Conservation (phyloP, 192 early-diverging fungal genomes). For the Coemansia sp. region DNA sequence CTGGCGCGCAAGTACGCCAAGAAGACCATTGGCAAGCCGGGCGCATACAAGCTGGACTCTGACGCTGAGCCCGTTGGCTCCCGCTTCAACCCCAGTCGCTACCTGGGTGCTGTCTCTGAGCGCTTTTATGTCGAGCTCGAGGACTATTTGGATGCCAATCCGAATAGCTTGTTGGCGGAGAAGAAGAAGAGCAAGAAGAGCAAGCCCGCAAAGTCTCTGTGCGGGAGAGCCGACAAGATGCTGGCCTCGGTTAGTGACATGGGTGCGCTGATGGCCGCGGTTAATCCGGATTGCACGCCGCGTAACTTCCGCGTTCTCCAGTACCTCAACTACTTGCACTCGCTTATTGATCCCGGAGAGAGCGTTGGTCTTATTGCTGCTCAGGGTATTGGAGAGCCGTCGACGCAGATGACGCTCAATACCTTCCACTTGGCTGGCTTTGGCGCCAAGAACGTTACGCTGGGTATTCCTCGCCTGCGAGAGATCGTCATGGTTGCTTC, state of each 20-base stretch:
- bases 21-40: constrained; percentile 70
- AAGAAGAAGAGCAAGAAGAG: constrained; percentile 4
- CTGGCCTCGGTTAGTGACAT: constrained; percentile 64
- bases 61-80: constrained; percentile 73
- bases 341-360: constrained; percentile 96
- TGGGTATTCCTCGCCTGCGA: constrained; percentile 98
- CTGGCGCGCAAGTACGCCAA: constrained; percentile 74
- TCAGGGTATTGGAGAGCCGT: constrained; percentile 97
- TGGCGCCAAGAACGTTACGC: constrained; percentile 98
- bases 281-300: constrained; percentile 60
- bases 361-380: constrained; percentile 96
- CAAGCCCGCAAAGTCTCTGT: constrained; percentile 50
- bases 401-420: constrained; percentile 99
- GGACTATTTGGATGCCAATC: constrained; percentile 47
- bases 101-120: constrained; percentile 90
- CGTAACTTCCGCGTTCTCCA: constrained; percentile 87
- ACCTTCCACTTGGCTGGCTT: constrained; percentile 99
- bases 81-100: constrained; percentile 73
- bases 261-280: constrained; percentile 53
- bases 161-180: constrained; percentile 32
- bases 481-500: constrained; percentile 99
- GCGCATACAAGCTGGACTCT: constrained; percentile 27
- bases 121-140: constrained; percentile 72
- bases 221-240: constrained; percentile 56
- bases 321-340: constrained; percentile 93